Base-by-base conservation (phyloP, 1,284 basidiomycete species). In the Leccinum angustisporum region DNA sequence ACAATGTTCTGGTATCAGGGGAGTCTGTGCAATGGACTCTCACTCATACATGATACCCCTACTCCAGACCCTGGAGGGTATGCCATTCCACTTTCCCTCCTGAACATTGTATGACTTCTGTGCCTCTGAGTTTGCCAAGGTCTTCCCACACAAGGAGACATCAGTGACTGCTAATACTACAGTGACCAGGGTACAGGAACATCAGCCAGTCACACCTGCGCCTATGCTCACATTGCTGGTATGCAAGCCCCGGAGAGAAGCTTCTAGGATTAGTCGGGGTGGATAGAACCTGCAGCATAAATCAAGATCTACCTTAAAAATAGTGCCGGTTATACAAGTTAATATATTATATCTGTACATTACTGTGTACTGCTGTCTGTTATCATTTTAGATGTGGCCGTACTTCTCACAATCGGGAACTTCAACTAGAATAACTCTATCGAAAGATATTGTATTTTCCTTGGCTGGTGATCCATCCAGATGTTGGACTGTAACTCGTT, bases 201-300 rank as follows among this genome's bases (percentile, higher is more conserved):
- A 38, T 6, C 36, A 14, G 36, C 36, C 7, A 16, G 36, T 16
- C 14, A 16, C 7, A 14, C 14, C 14, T 14, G 14, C 13, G 3
- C 13, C 36, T 16, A 16, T 38, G 11, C 13, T 16, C 7, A 14
- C 36, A 38, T 38, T 3, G 8, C 31, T 56, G 18, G 66, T 66
- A 38, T 13, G 5, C 18, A 66, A 66, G 21, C 58, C 65, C 6
- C 7, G 3, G 54, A 4, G 63, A 10, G 58, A 66, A 50, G 43
- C 67, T 27, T 62, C 50, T 4, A n/a, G 43, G 13, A 61, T 67
- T 36, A 65, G 31, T 25, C 0, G n/a, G 3, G 62, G 62, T 2
- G 54, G 65, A 5, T 67, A 66, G 16, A 66, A 61, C 34, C 16
- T 66, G 4, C 62, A 63, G 38, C 53, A 60, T 2, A 61, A 48